Percentiles rank a stretch among this genome's conserved stretches.
These are phyloP conservation scores for Globisporangium nodosum DNA, from an alignment of 352 stramenopile genomes.

Conservation along the genomic window DNA sequence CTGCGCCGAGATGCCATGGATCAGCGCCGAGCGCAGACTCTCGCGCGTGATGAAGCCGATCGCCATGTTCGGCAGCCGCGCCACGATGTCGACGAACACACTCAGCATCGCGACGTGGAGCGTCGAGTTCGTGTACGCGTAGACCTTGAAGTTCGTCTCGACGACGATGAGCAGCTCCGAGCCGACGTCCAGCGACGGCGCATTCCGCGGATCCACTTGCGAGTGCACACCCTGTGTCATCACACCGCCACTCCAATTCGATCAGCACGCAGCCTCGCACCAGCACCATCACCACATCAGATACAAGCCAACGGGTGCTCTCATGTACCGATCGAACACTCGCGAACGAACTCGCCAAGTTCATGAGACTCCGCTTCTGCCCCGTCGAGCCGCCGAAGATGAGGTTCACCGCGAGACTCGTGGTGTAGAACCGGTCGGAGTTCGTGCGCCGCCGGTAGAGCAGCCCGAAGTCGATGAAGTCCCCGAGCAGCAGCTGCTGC, in stretches of 20 bases:
- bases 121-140: constrained; percentile 87
- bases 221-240: constrained; percentile 23
- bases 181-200: constrained; percentile 25
- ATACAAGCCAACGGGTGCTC: neutral
- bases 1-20: constrained; percentile 87
- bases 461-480: constrained; percentile 87
- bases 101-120: constrained; percentile 91
- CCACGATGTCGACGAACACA: constrained; percentile 89
- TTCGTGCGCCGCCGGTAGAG: constrained; percentile 59
- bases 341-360: constrained; percentile 42
- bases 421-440: constrained; percentile 84
- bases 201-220: constrained; percentile 31
- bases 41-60: constrained; percentile 90
- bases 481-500: constrained; percentile 67
- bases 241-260: neutral
- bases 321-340: constrained; percentile 23
- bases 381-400: constrained; percentile 80
- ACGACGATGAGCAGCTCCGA: constrained; percentile 69
- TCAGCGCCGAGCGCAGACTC: constrained; percentile 84
- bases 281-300: neutral
- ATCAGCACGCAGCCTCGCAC: neutral
- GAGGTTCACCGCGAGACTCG: constrained; percentile 84
- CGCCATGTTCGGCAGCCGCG: constrained; percentile 87
- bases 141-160: constrained; percentile 92
- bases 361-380: constrained; percentile 48